Conservation (phyloP, 2,329 filamentous ascomycete genomes). For the Xylaria sp. region DNA sequence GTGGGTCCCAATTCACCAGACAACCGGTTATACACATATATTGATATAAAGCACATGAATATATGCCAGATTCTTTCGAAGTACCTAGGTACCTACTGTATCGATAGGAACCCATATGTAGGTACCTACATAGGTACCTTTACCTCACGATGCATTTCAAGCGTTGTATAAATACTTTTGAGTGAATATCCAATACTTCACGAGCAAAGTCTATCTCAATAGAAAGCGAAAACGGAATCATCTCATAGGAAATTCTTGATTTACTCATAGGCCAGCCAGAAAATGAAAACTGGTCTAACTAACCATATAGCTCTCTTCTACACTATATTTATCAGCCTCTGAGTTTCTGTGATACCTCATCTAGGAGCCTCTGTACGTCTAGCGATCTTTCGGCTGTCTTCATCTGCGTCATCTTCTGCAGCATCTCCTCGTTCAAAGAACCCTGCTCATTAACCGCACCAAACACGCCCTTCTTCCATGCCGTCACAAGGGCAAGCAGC, state of each 20-base stretch:
- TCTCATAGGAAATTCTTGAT: not conserved
- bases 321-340: not conserved
- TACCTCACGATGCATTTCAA: too few relatives aligned
- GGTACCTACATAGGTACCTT: too few relatives aligned
- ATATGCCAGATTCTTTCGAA: too few relatives aligned
- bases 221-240: not conserved
- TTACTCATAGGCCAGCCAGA: not conserved
- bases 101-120: too few relatives aligned
- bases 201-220: not conserved
- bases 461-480: slow-evolving; percentile 57
- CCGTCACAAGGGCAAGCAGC: slow-evolving; percentile 54
- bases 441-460: slow-evolving; percentile 43
- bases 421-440: slow-evolving; percentile 46
- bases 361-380: slow-evolving; percentile 58
- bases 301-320: not conserved
- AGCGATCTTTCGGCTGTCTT: slow-evolving; percentile 55
- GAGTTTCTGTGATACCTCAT: slow-evolving; percentile 47
- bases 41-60: not conserved
- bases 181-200: too few relatives aligned
- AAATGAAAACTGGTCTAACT: not conserved
- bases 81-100: too few relatives aligned
- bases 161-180: too few relatives aligned
- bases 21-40: not conserved
- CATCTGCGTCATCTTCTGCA: slow-evolving; percentile 50
- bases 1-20: not conserved